These are phyloP conservation scores for Parafenestella ontariensis DNA, from an alignment of 2,329 filamentous ascomycete species.

Conservation along the genomic window DNA sequence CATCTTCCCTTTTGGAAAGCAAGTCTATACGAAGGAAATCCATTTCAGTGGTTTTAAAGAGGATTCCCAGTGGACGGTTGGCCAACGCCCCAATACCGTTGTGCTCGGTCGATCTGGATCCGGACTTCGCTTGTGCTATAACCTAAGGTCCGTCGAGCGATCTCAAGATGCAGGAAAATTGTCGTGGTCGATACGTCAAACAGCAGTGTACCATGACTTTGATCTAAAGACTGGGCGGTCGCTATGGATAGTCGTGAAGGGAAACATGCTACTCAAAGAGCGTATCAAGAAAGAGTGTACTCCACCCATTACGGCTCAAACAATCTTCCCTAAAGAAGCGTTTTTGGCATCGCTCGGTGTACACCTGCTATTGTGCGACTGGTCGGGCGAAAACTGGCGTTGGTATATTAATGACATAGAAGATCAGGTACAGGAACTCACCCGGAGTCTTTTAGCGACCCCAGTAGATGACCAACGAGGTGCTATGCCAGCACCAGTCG, in stretches of 20 bases:
- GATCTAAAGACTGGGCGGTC: conserved; percentile 46
- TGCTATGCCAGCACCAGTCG: not conserved
- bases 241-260: conserved; percentile 54
- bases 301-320: too few species aligned
- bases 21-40: conserved; percentile 38
- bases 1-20: conserved; percentile 47
- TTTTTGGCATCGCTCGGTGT: conserved; percentile 34
- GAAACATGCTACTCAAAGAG: too few species aligned
- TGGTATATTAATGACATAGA: conserved; percentile 53
- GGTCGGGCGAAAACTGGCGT: conserved; percentile 53
- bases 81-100: too few species aligned
- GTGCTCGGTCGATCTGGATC: conserved; percentile 47
- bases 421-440: conserved; percentile 30
- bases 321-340: too few species aligned
- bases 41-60: conserved; percentile 49
- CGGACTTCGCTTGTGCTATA: conserved; percentile 49
- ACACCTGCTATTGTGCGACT: conserved; percentile 47
- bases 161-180: conserved; percentile 12
- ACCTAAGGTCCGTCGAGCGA: conserved; percentile 37
- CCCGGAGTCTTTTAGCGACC: conserved; percentile 11
- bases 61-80: too few species aligned
- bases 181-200: conserved; percentile 49
- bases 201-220: conserved; percentile 51
- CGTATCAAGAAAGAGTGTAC: too few species aligned
- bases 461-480: conserved; percentile 13